phyloP scores from a whole-genome alignment of 305 asterid genomes.

The Plantago lanceolata region DNA sequence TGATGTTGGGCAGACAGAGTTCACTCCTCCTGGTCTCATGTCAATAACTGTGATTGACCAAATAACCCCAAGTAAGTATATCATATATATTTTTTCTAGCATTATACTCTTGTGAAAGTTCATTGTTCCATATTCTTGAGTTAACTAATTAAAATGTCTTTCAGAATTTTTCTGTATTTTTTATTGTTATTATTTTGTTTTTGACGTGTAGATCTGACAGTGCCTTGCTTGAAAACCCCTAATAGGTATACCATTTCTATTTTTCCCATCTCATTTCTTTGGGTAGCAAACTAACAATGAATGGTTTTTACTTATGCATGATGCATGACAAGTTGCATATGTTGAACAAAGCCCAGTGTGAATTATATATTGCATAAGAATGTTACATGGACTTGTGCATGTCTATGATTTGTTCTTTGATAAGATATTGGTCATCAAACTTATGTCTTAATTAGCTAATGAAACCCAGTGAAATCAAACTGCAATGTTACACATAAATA shows the following conservation, averaged over 20 bases:
- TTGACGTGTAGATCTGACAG: constrained; percentile 56
- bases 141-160: constrained; percentile 12
- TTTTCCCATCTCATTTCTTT: constrained; percentile 8
- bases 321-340: no score
- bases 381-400: not conserved
- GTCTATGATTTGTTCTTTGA: constrained; percentile 6
- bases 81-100: constrained; percentile 3
- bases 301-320: not conserved
- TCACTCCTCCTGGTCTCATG: constrained; percentile 85
- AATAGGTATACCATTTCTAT: constrained; percentile 50
- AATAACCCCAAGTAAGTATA: constrained; percentile 51
- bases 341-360: no score
- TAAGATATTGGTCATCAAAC: not conserved
- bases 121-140: constrained; percentile 1
- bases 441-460: not conserved
- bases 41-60: constrained; percentile 72
- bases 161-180: no score
- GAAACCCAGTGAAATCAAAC: not conserved
- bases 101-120: not conserved
- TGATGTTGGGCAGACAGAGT: constrained; percentile 96
- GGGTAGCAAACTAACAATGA: not conserved
- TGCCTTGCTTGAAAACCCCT: constrained; percentile 86
- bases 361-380: no score
- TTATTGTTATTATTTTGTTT: constrained; percentile 2
- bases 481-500: not conserved